Base-by-base conservation (phyloP, 139 green algal species). In the Protoeuglena noctilucae region DNA sequence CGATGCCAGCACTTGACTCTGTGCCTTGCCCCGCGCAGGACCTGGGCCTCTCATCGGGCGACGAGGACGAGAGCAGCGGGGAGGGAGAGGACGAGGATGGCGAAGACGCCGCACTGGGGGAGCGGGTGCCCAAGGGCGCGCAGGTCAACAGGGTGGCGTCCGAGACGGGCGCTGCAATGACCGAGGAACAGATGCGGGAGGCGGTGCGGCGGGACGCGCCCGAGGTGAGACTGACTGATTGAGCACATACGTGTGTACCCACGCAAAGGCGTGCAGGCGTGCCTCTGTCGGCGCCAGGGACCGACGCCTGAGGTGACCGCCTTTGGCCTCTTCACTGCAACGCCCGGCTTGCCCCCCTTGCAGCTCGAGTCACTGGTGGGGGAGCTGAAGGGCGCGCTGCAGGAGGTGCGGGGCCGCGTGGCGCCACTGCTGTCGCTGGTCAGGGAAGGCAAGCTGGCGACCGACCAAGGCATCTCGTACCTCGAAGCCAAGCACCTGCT, bases 401-500 rank as follows among this genome's bases (percentile, higher is more conserved):
- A 40, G 27, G 79, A 79, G 53, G 61, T 80, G 39, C 50, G 70
- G 23, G 54, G 61, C 45, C 64, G 66, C n/a, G 63, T 88, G 19
- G 73, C 75, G 12, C 86, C 88, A 22, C 58, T 94, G 40, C 60
- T 93, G 21, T 48, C 61, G 3, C 73, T 88, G 65, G 74, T 72
- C 26, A 69, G 77, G 71, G 69, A 61, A 2, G 85, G 87, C 17
- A 56, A 67, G 14, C 72, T 94, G 53, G 80, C 71, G 0, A 93
- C 82, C 2, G 55, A 71, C 24, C 76, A 93, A 48, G 91, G 91
- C 2, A 54, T 98, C 48, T 79, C 49, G 39, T 96, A 95, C 70
- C 73, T 96, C 51, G 89, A 98, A 68, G 86, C 85, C 19, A 98
- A 98, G 79, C 78, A 96, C 73, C 56, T 93, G 56, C 77, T 98